phyloP scores from a whole-genome alignment of 306 rosid species.

The Pterocarpus macrocarpus region DNA sequence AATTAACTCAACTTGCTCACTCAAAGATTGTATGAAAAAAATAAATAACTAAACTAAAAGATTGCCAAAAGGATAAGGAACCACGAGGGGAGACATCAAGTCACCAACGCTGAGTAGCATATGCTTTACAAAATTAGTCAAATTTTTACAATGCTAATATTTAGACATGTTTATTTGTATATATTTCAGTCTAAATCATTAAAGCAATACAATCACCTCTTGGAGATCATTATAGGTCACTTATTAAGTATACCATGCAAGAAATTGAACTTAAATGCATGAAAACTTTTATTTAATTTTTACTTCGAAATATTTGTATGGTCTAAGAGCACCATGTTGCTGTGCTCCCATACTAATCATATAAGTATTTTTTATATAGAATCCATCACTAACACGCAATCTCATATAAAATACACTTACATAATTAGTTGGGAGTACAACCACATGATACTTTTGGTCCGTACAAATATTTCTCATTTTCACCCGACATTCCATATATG shows the following conservation, averaged over 20 bases:
- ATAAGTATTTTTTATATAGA: too few relatives aligned
- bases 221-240: not conserved
- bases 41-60: not conserved
- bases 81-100: not conserved
- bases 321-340: too few relatives aligned
- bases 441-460: too few relatives aligned
- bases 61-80: not conserved
- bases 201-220: not conserved
- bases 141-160: not conserved
- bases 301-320: too few relatives aligned
- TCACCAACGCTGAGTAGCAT: constrained; percentile 18
- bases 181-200: not conserved
- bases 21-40: not conserved
- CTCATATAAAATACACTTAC: too few relatives aligned
- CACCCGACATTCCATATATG: not conserved
- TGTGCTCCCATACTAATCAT: too few relatives aligned
- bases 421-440: too few relatives aligned
- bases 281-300: not conserved
- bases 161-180: not conserved
- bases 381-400: too few relatives aligned
- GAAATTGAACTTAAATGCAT: not conserved
- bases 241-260: not conserved
- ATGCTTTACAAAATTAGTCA: constrained; percentile 13
- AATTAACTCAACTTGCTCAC: not conserved
- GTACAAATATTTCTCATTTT: too few relatives aligned